Conservation (phyloP, 2,329 filamentous ascomycete species). For the Ophiocordyceps australis region DNA sequence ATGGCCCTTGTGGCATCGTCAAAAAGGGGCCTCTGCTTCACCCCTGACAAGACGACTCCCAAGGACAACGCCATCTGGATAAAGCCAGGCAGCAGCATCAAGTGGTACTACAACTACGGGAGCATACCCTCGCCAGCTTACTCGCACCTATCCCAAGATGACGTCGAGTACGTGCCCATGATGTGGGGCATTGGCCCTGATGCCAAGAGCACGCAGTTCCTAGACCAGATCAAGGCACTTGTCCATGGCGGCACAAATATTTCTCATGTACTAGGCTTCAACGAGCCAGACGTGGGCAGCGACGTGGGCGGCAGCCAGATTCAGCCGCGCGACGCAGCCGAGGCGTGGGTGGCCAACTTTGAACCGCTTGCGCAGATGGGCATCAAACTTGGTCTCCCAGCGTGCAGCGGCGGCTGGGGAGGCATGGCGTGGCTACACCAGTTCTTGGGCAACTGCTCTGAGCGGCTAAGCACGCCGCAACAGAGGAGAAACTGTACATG, state of each 20-base stretch:
- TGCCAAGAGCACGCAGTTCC: conserved; percentile 38
- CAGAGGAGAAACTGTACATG: conserved; percentile 34
- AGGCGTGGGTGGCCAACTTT: conserved; percentile 53
- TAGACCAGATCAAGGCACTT: conserved; percentile 34
- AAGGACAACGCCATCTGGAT: conserved; percentile 51
- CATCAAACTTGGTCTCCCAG: conserved; percentile 51
- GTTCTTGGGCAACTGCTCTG: conserved; percentile 46
- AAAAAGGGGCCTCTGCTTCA: conserved; percentile 60
- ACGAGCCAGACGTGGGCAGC: conserved; percentile 51
- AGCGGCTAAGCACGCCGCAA: conserved; percentile 26
- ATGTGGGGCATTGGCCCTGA: conserved; percentile 45
- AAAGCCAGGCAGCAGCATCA: conserved; percentile 35
- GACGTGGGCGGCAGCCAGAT: conserved; percentile 45
- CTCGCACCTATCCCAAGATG: conserved; percentile 24
- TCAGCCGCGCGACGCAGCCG: conserved; percentile 39
- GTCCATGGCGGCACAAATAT: conserved; percentile 37
- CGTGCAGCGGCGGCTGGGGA: conserved; percentile 40
- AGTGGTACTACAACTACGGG: conserved; percentile 77
- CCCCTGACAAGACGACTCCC: conserved; percentile 33
- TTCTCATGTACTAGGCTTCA: conserved; percentile 54
- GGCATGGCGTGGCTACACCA: conserved; percentile 49
- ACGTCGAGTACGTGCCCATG: conserved; percentile 66
- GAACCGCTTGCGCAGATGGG: conserved; percentile 47
- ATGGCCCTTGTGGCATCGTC: too few species aligned
- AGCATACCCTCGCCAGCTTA: conserved; percentile 34